These are phyloP conservation scores for Colletotrichum melonis DNA, from an alignment of 2,329 filamentous ascomycete genomes.

Conservation along the genomic window DNA sequence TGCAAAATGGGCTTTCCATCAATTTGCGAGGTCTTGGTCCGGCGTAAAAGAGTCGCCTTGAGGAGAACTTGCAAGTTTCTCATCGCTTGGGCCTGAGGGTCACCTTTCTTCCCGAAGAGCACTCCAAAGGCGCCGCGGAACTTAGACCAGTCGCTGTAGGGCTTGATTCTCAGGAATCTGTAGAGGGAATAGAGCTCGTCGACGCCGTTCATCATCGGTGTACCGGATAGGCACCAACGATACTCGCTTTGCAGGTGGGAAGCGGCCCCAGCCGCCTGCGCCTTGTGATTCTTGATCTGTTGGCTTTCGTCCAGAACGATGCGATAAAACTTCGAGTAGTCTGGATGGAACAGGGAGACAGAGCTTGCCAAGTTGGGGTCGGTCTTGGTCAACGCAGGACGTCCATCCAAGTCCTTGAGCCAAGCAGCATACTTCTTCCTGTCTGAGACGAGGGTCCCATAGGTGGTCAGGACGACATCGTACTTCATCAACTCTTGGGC, in stretches of 20 bases:
- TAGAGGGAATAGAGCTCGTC: conserved; percentile 83
- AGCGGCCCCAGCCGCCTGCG: conserved; percentile 64
- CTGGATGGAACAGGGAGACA: conserved; percentile 71
- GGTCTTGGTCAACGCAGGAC: conserved; percentile 49
- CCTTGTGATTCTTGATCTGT: conserved; percentile 79
- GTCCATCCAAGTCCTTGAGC: conserved; percentile 56
- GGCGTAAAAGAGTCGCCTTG: conserved; percentile 83
- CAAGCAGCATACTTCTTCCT: conserved; percentile 63
- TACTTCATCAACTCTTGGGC: conserved; percentile 72
- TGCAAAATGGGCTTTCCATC: conserved; percentile 82
- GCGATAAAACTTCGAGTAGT: conserved; percentile 70
- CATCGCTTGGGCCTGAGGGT: conserved; percentile 74
- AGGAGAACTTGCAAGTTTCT: conserved; percentile 78
- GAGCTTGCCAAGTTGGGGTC: conserved; percentile 48
- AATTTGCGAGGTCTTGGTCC: conserved; percentile 82
- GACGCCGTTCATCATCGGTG: conserved; percentile 89
- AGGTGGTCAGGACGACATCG: conserved; percentile 85
- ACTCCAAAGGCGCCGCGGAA: conserved; percentile 67
- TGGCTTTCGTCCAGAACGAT: conserved; percentile 85
- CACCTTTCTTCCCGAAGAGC: conserved; percentile 50
- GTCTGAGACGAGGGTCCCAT: conserved; percentile 77
- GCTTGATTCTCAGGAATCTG: conserved; percentile 80
- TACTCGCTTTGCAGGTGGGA: conserved; percentile 65
- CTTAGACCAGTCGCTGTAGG: conserved; percentile 73
- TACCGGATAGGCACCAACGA: conserved; percentile 82